Evolutionary conservation across 768 basidiomycete species (phyloP), one percentile per base, ranked within the genome.

Genomic region (Lactarius vividus): DNA sequence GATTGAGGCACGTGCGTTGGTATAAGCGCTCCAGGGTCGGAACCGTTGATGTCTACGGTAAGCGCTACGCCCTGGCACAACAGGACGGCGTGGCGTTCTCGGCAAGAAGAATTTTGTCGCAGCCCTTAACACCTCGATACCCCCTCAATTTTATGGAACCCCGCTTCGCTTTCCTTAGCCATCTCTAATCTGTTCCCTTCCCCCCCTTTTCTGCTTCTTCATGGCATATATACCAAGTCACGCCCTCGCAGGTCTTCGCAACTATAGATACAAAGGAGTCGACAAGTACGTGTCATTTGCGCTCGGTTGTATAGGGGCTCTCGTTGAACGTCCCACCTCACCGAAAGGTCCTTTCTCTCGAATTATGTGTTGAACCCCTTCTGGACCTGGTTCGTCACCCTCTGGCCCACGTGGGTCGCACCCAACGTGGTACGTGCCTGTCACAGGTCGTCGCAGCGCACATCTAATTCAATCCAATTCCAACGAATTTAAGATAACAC

Each of bases 361-460:
- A 81, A 84, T 72, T 88, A 89, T 75, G 78, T 95, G 28, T 79
- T 98, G 61, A 84, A 86, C 53, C 91, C 91, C 3, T 96, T 89
- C 77, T 97, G 95, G 94, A 92, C 81, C 39, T 91, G 91, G 91
- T 85, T 96, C 67, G 91, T 96, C 62, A 94, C 85, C 5, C 81
- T 95, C 29, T 96, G 92, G 86, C 95, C 95, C 2, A 80, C 83
- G 54, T 87, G 81, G 54, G 80, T 98, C 7, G 95, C 95, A 0
- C 95, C 95, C 1, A 98, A 98, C 75, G 89, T 89, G 13, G 95
- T 96, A 9, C 23, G 20, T 61, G 7, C 33, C 20, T 39, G 5
- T 31, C 18, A 37, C 15, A 37, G 35, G 35, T 4, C 35, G 9
- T 37, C 31, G 54, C n/a, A n/a, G n/a, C n/a, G n/a, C 39, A 53